Evolutionary conservation across 2,329 filamentous ascomycete species (phyloP), one percentile per base, ranked within the genome.

Genomic region (Exophiala mesophila): DNA sequence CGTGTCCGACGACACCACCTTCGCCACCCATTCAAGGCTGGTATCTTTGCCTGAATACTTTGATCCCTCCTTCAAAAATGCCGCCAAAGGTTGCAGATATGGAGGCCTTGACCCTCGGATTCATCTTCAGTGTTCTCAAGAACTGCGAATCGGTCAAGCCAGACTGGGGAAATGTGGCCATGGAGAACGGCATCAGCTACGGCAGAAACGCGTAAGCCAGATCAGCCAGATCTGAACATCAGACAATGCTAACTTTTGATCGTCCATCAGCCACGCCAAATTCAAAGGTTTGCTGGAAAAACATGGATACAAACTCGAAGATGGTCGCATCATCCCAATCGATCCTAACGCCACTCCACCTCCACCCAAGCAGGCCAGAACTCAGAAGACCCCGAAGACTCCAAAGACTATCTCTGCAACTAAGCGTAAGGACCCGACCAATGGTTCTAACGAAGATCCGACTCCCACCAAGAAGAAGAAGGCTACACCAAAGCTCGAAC

Each of bases 161-260:
- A 6, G 36, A 49, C 31, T 52, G 47, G 44, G 39, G 47, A 4
- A 20, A 41, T 16, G 46, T 52, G 16, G 49, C 46, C 1, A 32
- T 33, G 19, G 49, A 52, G 30, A 45, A 42, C 28, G 49, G 49
- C 7, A 49, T 52, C 24, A 39, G 37, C 3, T 45, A 48, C 9
- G 47, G 16, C 28, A 41, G 31, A 19, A 50, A 53, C 21, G 47
- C 45, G 50, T 52, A 41, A 16, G 49, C 45, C 17, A 18, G n/a
- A n/a, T n/a, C n/a, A n/a, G n/a, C n/a, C n/a, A 15, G n/a, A 12
- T 28, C 19, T 15, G 18, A 5, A 21, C n/a, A 36, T 18, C 33
- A 28, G n/a, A 28, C 24, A 8, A 8, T 28, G 24, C 24, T 28
- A 28, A 8, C 24, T n/a, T 23, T 26, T 29, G 36, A n/a, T 36